A percentile compares a stretch with the other conserved stretches of the same genome.
Conservation (phyloP, 192 early-diverging fungal genomes). For the Coemansia sp. region DNA sequence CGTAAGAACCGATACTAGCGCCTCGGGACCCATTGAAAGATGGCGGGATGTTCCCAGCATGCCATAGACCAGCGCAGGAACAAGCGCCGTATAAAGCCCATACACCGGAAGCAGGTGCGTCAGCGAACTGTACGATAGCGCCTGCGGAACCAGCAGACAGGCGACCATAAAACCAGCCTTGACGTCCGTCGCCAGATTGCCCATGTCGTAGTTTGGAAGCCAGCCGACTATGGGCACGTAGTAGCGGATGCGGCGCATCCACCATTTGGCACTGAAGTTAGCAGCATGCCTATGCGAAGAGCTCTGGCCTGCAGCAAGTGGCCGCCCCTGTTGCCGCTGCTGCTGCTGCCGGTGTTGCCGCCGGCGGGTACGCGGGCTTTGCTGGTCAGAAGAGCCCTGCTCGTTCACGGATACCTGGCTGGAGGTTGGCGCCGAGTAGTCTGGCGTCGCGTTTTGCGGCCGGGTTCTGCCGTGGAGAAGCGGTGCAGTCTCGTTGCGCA, state of each 20-base stretch:
- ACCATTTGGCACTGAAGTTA: slow-evolving; percentile 27
- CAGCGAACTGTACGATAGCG: slow-evolving; percentile 87
- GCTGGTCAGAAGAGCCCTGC: neutral
- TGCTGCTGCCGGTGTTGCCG: no score
- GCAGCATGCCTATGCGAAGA: slow-evolving; percentile 1
- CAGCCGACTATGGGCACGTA: slow-evolving; percentile 93
- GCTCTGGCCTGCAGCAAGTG: no score
- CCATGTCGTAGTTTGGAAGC: slow-evolving; percentile 75
- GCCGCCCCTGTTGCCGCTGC: no score
- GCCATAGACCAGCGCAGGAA: slow-evolving; percentile 80
- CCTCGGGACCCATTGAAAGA: slow-evolving; percentile 93
- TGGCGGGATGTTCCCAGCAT: slow-evolving; percentile 93
- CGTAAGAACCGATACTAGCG: slow-evolving; percentile 81
- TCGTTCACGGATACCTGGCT: slow-evolving; percentile 18
- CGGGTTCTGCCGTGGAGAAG: slow-evolving; percentile 14
- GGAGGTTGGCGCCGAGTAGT: slow-evolving; percentile 13
- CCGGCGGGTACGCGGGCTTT: slow-evolving; percentile 5
- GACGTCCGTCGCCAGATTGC: slow-evolving; percentile 67
- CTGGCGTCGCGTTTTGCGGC: slow-evolving; percentile 7
- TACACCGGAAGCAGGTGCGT: slow-evolving; percentile 81
- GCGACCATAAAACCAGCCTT: slow-evolving; percentile 83
- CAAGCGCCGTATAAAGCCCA: slow-evolving; percentile 85
- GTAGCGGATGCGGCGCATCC: slow-evolving; percentile 66
- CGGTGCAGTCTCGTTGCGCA: slow-evolving; percentile 15
- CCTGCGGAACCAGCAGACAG: slow-evolving; percentile 71